Conservation (phyloP, 2,329 filamentous ascomycete genomes). For the Penicillium corylophilum region DNA sequence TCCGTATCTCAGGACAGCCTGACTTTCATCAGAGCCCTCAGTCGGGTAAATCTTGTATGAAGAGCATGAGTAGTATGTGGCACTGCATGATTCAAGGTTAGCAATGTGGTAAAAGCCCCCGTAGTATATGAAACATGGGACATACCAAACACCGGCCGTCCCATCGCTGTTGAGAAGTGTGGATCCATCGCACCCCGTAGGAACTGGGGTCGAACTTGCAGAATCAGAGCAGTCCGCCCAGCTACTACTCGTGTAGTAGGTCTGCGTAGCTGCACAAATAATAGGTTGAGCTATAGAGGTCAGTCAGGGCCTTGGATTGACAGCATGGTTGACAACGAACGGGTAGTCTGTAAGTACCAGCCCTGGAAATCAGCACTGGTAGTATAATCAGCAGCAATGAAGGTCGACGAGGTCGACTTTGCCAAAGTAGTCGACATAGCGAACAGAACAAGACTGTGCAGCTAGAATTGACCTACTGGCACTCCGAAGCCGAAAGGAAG, state of each 20-base stretch:
- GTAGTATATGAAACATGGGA: not conserved
- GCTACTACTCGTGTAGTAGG: constrained; percentile 5
- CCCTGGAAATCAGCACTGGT: constrained; percentile 7
- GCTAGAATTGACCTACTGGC: not conserved
- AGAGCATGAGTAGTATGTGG: constrained; percentile 1
- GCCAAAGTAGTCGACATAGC: not conserved
- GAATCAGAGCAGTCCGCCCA: constrained; percentile 6
- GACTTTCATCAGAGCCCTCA: not conserved
- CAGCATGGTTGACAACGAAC: not conserved
- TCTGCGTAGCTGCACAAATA: constrained; percentile 1
- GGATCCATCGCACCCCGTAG: constrained; percentile 6
- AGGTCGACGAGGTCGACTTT: constrained; percentile 1
- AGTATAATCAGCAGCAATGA: constrained; percentile 6
- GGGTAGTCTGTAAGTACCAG: constrained; percentile 10
- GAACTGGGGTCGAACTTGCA: not conserved
- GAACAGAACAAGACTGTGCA: not conserved
- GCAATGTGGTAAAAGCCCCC: not conserved
- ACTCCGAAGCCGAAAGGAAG: not conserved
- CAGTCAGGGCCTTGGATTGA: not conserved
- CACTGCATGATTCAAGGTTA: not conserved
- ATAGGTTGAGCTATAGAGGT: constrained; percentile 4
- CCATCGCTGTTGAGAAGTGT: constrained; percentile 1
- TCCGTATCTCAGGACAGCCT: constrained; percentile 1
- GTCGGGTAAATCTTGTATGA: constrained; percentile 10
- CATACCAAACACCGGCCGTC: constrained; percentile 5